Evolutionary conservation across 2,329 filamentous ascomycete genomes (phyloP), one percentile per base, ranked within the genome.

Genomic region (Fonsecaea pedrosoi): DNA sequence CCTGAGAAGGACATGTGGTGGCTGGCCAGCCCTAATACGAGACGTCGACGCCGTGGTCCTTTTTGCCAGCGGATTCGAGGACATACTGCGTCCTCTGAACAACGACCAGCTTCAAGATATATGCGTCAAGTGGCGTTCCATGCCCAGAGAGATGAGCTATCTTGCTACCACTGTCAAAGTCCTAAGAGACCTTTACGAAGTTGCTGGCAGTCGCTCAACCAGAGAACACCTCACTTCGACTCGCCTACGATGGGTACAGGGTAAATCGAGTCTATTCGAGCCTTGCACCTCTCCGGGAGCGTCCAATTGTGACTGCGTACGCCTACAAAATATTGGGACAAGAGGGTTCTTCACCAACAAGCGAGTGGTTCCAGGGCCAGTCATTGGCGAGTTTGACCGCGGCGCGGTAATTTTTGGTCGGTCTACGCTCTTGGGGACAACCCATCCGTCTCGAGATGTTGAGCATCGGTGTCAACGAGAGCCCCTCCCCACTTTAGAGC

Each of bases 221-320:
- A 9, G 38, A 9, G n/a, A 34, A 42, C 48, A 59, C 38, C 37
- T 59, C 8, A 59, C 80, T 21, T 45, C 42, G 21, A 48, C 42
- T 48, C 42, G 12, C 8, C 42, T 48, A 4, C 42, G 10, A 18
- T 48, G 42, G n/a, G 2, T 21, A 8, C 42, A 21, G n/a, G 42
- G 42, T 10, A 8, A 8, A 5, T 48, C 42, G 8, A 48, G 1
- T 6, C 21, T 48, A 21, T 48, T 48, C 42, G 42, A 21, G n/a
- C 42, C 42, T 48, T 48, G 42, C 18, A 21, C 42, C 42, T 48
- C 42, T 48, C 42, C 42, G 21, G 42, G 42, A 3, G n/a, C 42
- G 3, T 48, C 9, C 18, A 7, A 12, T 7, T 21, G 8, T 21
- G 5, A 48, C n/a, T 48, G 42, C 18, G 42, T 10, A 8, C 42